Base-by-base conservation (phyloP, 2,329 filamentous ascomycete genomes). In the Ophiostoma quercus region DNA sequence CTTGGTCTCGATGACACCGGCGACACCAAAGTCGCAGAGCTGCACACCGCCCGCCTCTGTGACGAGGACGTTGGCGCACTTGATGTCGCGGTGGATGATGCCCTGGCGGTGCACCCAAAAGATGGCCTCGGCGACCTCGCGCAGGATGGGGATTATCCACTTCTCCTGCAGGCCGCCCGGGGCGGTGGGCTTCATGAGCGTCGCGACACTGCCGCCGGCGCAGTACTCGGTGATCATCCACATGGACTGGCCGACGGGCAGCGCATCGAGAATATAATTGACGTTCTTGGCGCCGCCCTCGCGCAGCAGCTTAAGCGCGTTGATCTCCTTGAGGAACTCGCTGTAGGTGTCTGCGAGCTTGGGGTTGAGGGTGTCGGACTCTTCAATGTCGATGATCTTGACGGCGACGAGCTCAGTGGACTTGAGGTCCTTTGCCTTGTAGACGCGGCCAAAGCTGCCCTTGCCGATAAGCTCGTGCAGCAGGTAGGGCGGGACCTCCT, bases 161-260 rank as follows among this genome's bases (percentile, higher is more conserved):
- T 87, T 89, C 80, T 91, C 88, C 74, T 87, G 84, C n/a, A 91
- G 79, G 1, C 88, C 88, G 1, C 85, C 85, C 0, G 87, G 87
- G 2, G 84, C 82, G 1, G 86, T 90, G n/a, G 89, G 87, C 76
- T 85, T 87, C 87, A 89, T 89, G 71, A 86, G 84, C 72, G 85
- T 94, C 73, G 86, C 89, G 77, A 96, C 89, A 77, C 92, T 95
- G 67, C 92, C 92, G 72, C 92, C 92, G 6, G 90, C 91, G 75
- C 92, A 94, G 78, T 94, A 93, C 79, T 95, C 91, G 71, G 90
- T 94, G 70, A 95, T 87, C 82, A 95, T 92, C 92, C 92, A 96
- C 81, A 96, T 89, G 71, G 92, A 87, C 74, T 90, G 88, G 60
- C 90, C 90, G 51, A 94, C 87, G 9, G 90, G 88, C 25, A 94